These are phyloP conservation scores for Cardamine chenopodiifolia DNA, from an alignment of 345 rosid genomes.

Conservation along the genomic window DNA sequence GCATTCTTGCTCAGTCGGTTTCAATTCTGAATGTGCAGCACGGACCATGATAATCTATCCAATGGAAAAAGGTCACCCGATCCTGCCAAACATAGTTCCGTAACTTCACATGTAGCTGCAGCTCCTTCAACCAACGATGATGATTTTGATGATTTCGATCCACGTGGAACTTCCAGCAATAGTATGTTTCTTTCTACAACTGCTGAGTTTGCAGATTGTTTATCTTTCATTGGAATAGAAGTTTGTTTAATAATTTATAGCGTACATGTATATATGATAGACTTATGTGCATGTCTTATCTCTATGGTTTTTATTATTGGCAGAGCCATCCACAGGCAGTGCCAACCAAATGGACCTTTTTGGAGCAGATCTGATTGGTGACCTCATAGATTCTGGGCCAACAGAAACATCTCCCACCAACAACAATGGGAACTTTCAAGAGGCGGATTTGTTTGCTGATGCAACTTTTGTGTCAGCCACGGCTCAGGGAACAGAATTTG, in stretches of 20 bases:
- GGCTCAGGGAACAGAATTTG: slow-evolving; percentile 48
- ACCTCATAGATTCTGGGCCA: slow-evolving; percentile 78
- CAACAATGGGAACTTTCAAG: slow-evolving; percentile 49
- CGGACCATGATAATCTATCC: slow-evolving; percentile 54
- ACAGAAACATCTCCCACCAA: slow-evolving; percentile 49
- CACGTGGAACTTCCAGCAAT: slow-evolving; percentile 74
- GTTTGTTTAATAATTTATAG: not conserved
- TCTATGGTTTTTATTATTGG: slow-evolving; percentile 36
- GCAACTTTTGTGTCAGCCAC: slow-evolving; percentile 91
- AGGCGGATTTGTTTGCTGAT: slow-evolving; percentile 91
- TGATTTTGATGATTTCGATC: slow-evolving; percentile 93
- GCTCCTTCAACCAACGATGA: slow-evolving; percentile 58
- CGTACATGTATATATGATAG: not conserved
- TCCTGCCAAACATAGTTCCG: slow-evolving; percentile 48
- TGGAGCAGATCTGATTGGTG: slow-evolving; percentile 74
- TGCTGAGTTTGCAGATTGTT: slow-evolving; percentile 17
- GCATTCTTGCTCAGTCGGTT: slow-evolving; percentile 26
- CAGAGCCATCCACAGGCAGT: slow-evolving; percentile 68
- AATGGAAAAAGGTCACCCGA: slow-evolving; percentile 52
- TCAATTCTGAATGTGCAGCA: slow-evolving; percentile 52
- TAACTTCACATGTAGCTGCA: slow-evolving; percentile 37
- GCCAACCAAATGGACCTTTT: slow-evolving; percentile 77
- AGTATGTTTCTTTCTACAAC: slow-evolving; percentile 54
- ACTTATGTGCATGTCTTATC: slow-evolving; percentile 4
- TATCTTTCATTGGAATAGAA: not conserved